Conservation (phyloP, 2,329 filamentous ascomycete species). For the Colletotrichum paranaense region DNA sequence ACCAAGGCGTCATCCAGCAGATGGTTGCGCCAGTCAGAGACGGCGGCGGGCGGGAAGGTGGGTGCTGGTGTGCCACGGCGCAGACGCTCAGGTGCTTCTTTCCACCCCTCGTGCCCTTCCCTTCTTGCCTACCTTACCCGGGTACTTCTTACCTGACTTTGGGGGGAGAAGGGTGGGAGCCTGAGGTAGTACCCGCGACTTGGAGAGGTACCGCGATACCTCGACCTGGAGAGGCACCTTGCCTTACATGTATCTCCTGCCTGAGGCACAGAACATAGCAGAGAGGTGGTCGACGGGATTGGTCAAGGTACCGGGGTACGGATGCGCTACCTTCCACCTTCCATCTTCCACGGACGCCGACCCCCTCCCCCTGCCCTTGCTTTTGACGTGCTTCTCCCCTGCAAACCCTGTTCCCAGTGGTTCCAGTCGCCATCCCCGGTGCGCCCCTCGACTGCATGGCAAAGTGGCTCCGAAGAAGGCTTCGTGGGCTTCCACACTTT, state of each 20-base stretch:
- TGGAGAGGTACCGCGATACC: not conserved
- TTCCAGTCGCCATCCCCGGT: conserved; percentile 17
- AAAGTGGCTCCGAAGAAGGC: conserved; percentile 19
- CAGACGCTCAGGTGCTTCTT: not conserved
- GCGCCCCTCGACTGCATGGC: not conserved
- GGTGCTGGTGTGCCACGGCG: not conserved
- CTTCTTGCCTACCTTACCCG: too few species aligned
- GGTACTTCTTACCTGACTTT: too few species aligned
- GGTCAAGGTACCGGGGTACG: not conserved
- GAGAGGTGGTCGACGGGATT: not conserved
- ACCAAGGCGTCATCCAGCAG: not conserved
- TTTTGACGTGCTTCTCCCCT: conserved; percentile 27
- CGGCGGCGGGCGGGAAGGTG: conserved; percentile 6
- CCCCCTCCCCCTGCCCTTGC: not conserved
- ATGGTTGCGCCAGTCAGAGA: not conserved
- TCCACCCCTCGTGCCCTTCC: not conserved
- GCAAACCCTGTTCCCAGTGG: conserved; percentile 33
- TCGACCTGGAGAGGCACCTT: not conserved
- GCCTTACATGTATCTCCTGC: not conserved
- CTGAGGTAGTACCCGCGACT: too few species aligned
- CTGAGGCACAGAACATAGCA: not conserved
- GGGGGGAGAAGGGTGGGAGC: too few species aligned
- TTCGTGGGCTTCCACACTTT: conserved; percentile 35
- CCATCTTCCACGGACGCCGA: not conserved
- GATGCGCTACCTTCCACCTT: too few species aligned